Evolutionary conservation across 345 rosid species (phyloP).

Genomic region (Cardiospermum halicacabum): DNA sequence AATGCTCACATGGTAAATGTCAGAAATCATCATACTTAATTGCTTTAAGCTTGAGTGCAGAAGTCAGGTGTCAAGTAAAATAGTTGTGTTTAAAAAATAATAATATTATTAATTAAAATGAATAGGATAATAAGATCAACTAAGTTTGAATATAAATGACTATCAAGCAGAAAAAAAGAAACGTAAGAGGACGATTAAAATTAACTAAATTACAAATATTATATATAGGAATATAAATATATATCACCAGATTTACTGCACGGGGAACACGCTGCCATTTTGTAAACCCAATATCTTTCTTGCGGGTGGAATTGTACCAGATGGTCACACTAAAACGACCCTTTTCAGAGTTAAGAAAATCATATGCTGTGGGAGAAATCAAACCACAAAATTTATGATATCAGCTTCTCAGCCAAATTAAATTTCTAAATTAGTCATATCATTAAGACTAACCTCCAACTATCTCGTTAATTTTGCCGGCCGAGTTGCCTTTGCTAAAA

Average conservation of each 20-base stretch:
- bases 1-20: constrained; percentile 11
- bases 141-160: too few species aligned
- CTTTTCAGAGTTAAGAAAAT: constrained; percentile 58
- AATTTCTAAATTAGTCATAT: neutral
- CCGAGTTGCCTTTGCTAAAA: constrained; percentile 60
- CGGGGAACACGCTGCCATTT: constrained; percentile 62
- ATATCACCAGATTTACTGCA: constrained; percentile 85
- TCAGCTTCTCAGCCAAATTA: constrained; percentile 8
- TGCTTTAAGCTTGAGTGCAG: neutral
- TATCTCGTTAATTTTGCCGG: constrained; percentile 57
- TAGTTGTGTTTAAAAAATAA: neutral
- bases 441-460: constrained; percentile 55
- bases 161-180: too few species aligned
- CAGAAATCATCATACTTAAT: neutral
- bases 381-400: constrained; percentile 7
- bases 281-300: constrained; percentile 18
- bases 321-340: constrained; percentile 55
- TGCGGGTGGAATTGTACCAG: constrained; percentile 77
- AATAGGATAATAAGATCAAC: constrained; percentile 1
- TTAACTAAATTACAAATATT: constrained; percentile 3
- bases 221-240: too few species aligned
- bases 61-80: neutral
- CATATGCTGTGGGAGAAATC: constrained; percentile 55
- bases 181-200: neutral
- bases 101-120: too few species aligned